phyloP scores from a whole-genome alignment of 2,329 filamentous ascomycete species.

The Fusarium torreyae region DNA sequence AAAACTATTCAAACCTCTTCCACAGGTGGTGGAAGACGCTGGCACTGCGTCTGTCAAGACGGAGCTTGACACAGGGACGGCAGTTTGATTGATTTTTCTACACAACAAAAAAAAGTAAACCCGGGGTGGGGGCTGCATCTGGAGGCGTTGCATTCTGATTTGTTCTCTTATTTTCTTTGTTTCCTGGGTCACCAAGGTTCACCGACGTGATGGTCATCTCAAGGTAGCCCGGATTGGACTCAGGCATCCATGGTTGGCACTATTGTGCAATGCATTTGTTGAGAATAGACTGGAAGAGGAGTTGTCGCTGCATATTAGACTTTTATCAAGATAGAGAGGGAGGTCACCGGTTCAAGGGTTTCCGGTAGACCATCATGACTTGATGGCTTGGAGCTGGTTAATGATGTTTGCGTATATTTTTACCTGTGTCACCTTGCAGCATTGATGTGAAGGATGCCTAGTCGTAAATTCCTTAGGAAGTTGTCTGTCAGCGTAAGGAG shows the following conservation, averaged over 20 bases:
- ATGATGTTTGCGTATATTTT: slow-evolving; percentile 52
- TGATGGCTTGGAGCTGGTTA: slow-evolving; percentile 55
- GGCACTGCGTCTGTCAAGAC: slow-evolving; percentile 61
- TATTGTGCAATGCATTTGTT: slow-evolving; percentile 55
- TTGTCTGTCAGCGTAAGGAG: too few species aligned
- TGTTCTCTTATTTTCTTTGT: slow-evolving; percentile 49
- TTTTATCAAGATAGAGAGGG: slow-evolving; percentile 58
- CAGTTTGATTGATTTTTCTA: slow-evolving; percentile 53
- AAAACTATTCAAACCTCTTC: slow-evolving; percentile 76
- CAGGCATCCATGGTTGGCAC: slow-evolving; percentile 52
- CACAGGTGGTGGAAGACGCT: slow-evolving; percentile 61
- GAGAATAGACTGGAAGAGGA: slow-evolving; percentile 57
- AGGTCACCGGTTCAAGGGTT: slow-evolving; percentile 51
- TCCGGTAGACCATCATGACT: slow-evolving; percentile 53
- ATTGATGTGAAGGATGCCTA: neutral
- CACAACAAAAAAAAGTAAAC: slow-evolving; percentile 51
- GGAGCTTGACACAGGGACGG: slow-evolving; percentile 54
- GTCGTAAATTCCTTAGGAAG: too few species aligned
- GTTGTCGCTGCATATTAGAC: slow-evolving; percentile 59
- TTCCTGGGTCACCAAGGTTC: slow-evolving; percentile 44
- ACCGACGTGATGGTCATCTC: slow-evolving; percentile 39
- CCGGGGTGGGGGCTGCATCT: slow-evolving; percentile 56
- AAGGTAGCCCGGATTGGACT: slow-evolving; percentile 44
- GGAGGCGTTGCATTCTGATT: slow-evolving; percentile 56
- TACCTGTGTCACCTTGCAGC: slow-evolving; percentile 20